Evolutionary conservation across 2,329 filamentous ascomycete species (phyloP).

Genomic region (Aspergillus terreus): DNA sequence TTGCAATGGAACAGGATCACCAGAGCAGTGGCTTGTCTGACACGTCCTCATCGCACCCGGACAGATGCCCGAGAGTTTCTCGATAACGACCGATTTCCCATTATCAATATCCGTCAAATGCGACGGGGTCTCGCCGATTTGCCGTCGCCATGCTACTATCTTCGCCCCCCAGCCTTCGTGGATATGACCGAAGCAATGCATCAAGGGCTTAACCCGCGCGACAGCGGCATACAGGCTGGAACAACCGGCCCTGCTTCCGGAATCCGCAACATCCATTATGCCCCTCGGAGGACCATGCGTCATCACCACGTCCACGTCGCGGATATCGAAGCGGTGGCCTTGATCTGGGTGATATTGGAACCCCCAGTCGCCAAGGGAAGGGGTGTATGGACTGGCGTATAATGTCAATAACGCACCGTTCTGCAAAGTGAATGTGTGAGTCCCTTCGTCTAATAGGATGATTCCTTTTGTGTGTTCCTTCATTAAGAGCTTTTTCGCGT

Average conservation of each 20-base stretch:
- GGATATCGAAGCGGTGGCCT: slow-evolving; percentile 37
- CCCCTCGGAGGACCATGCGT: slow-evolving; percentile 56
- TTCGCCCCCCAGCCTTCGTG: slow-evolving; percentile 56
- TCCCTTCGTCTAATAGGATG: slow-evolving; percentile 50
- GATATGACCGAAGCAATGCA: slow-evolving; percentile 43
- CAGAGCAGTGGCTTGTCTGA: slow-evolving; percentile 39
- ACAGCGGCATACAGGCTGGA: slow-evolving; percentile 28
- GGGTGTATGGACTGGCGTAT: slow-evolving; percentile 55
- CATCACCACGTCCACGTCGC: slow-evolving; percentile 46
- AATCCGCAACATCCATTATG: slow-evolving; percentile 45
- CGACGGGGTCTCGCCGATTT: slow-evolving; percentile 30
- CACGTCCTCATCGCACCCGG: slow-evolving; percentile 13
- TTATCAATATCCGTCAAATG: slow-evolving; percentile 49
- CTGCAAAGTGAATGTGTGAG: slow-evolving; percentile 43
- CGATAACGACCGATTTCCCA: slow-evolving; percentile 33
- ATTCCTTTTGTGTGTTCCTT: slow-evolving; percentile 39
- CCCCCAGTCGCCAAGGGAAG: slow-evolving; percentile 44
- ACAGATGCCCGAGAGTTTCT: slow-evolving; percentile 14
- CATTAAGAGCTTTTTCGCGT: slow-evolving; percentile 39
- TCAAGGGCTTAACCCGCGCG: slow-evolving; percentile 26
- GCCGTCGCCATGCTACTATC: slow-evolving; percentile 49
- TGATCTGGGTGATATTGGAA: slow-evolving; percentile 46
- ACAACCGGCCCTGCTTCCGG: slow-evolving; percentile 29
- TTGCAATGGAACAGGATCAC: slow-evolving; percentile 27
- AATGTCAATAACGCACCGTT: slow-evolving; percentile 51